A percentile compares a stretch with the other conserved stretches of the same genome.
Conservation (phyloP, 2,329 filamentous ascomycete species). For the Neospermospora avenae region DNA sequence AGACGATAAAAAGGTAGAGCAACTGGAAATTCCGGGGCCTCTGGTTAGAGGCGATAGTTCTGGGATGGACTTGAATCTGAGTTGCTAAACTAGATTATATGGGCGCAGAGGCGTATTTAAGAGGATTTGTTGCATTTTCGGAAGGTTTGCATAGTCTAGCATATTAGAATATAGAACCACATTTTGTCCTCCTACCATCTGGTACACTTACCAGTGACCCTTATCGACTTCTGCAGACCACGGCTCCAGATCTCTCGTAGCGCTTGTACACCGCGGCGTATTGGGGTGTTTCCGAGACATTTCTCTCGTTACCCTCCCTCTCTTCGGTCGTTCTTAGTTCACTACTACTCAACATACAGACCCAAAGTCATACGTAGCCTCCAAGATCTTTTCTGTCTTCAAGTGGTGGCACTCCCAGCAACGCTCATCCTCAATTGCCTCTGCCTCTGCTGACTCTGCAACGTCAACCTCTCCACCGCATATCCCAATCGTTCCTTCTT, state of each 20-base stretch:
- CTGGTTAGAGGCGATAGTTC: slow-evolving; percentile 21
- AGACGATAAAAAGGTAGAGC: background rate
- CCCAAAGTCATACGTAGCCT: too few relatives aligned
- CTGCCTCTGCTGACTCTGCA: slow-evolving; percentile 66
- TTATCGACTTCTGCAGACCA: too few relatives aligned
- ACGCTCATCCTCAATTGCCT: slow-evolving; percentile 71
- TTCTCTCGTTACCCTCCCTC: background rate
- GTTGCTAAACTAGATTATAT: background rate
- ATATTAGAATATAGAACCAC: slow-evolving; percentile 6
- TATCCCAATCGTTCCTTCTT: slow-evolving; percentile 71
- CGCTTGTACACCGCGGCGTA: too few relatives aligned
- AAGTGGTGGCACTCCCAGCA: slow-evolving; percentile 60
- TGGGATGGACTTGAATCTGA: slow-evolving; percentile 23
- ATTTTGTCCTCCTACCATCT: background rate
- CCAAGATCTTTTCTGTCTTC: background rate
- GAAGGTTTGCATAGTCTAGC: background rate
- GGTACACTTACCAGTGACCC: too few relatives aligned
- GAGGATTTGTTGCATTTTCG: background rate
- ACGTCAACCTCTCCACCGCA: slow-evolving; percentile 63
- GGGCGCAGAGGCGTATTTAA: too few relatives aligned
- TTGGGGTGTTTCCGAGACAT: too few relatives aligned
- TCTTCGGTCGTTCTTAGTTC: background rate
- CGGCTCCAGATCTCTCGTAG: too few relatives aligned
- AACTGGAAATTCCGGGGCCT: slow-evolving; percentile 8
- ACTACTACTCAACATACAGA: too few relatives aligned